Evolutionary conservation across 2,329 filamentous ascomycete genomes (phyloP).

Genomic region (Aureobasidium musti): DNA sequence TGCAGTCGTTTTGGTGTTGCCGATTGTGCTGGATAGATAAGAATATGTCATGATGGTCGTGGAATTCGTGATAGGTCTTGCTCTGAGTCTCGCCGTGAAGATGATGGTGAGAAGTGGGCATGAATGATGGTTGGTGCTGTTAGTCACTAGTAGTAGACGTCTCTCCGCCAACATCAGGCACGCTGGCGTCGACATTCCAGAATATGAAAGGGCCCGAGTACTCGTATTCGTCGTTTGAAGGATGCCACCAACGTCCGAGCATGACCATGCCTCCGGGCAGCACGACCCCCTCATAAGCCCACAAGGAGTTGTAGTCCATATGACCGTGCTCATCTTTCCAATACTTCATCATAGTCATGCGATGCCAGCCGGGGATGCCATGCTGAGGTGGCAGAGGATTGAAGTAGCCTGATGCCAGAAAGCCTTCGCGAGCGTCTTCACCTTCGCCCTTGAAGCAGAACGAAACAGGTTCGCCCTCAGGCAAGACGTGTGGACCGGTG

Average conservation of each 20-base stretch:
- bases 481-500: neutral
- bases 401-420: constrained; percentile 50
- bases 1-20: neutral
- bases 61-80: neutral
- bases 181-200: constrained; percentile 44
- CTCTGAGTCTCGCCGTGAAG: neutral
- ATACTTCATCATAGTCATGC: constrained; percentile 58
- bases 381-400: constrained; percentile 53
- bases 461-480: constrained; percentile 21
- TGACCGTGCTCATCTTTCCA: constrained; percentile 38
- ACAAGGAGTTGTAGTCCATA: constrained; percentile 43
- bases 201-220: constrained; percentile 49
- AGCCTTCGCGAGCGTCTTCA: constrained; percentile 41
- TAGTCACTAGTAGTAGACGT: neutral
- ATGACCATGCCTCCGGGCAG: constrained; percentile 52
- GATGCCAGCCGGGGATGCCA: constrained; percentile 56
- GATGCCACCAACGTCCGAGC: constrained; percentile 52
- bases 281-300: constrained; percentile 54
- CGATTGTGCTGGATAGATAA: neutral
- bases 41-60: neutral
- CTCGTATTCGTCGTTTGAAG: constrained; percentile 35
- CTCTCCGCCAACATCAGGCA: neutral
- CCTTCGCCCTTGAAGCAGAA: constrained; percentile 46
- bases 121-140: neutral
- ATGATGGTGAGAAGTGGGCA: too few relatives aligned